Conservation (phyloP, 805 yeast species). For the Ogataea ganodermae region DNA sequence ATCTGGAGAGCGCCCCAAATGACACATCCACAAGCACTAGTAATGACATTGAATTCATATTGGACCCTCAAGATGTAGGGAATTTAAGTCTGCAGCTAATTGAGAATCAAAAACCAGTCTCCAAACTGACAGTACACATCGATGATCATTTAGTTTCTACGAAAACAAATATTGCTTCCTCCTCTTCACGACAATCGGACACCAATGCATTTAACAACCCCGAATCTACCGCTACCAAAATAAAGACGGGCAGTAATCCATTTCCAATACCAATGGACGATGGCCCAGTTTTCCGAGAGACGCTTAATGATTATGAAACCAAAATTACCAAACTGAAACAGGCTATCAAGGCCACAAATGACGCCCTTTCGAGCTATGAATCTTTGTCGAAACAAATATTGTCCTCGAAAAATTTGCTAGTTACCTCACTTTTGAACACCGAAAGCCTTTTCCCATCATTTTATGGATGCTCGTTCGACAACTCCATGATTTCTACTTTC, state of each 20-base stretch:
- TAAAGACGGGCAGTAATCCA: conserved; percentile 18
- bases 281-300: conserved; percentile 38
- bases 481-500: conserved; percentile 10
- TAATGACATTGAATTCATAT: not conserved
- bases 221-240: not conserved
- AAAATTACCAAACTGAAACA: conserved; percentile 25
- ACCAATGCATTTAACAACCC: not conserved
- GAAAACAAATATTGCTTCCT: conserved; percentile 2
- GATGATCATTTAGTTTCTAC: not conserved
- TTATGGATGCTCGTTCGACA: conserved; percentile 20
- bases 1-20: not conserved
- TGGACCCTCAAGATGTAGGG: conserved; percentile 11
- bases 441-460: conserved; percentile 18
- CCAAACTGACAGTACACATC: conserved; percentile 12
- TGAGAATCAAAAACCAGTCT: conserved; percentile 7
- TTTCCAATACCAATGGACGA: conserved; percentile 37
- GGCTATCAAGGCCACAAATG: conserved; percentile 19
- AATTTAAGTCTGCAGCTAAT: conserved; percentile 10
- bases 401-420: conserved; percentile 13
- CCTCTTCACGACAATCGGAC: not conserved
- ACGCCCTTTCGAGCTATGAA: conserved; percentile 22
- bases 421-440: conserved; percentile 13
- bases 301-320: conserved; percentile 30
- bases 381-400: conserved; percentile 22
- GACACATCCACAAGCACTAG: too few relatives aligned